These are phyloP conservation scores for Narthecium ossifragum DNA, from an alignment of 106 monocot genomes.

Conservation along the genomic window DNA sequence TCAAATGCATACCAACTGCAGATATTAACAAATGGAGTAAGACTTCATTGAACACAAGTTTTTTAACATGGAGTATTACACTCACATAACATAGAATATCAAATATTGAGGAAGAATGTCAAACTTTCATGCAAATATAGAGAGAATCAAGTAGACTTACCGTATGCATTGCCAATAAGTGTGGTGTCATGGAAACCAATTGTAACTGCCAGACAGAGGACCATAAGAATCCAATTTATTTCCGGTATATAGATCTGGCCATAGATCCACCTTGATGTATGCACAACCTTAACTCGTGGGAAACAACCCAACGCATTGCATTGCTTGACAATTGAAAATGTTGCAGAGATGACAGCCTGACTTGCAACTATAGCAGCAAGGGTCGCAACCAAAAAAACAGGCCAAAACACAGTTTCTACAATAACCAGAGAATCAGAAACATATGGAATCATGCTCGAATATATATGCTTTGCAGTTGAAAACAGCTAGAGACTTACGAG, in stretches of 20 bases:
- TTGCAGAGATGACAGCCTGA: constrained; percentile 68
- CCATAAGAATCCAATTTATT: constrained; percentile 74
- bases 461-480: not conserved
- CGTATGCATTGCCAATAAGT: constrained; percentile 64
- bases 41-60: no score
- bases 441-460: not conserved
- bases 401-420: constrained; percentile 44
- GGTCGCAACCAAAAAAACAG: constrained; percentile 42
- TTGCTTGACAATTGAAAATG: constrained; percentile 81
- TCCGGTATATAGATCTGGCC: constrained; percentile 89
- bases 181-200: constrained; percentile 56
- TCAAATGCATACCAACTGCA: no score
- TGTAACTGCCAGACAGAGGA: constrained; percentile 59
- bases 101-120: no score
- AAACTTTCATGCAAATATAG: no score
- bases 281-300: constrained; percentile 65
- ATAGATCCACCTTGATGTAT: constrained; percentile 48
- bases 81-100: no score
- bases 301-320: constrained; percentile 67
- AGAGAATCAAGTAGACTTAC: constrained; percentile 19
- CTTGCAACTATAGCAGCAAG: constrained; percentile 69
- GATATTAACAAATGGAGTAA: no score
- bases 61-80: no score
- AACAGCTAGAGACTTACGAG: not conserved
- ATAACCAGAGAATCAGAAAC: not conserved